Evolutionary conservation across 2,329 filamentous ascomycete genomes (phyloP).

Genomic region (Sporothrix mexicana): DNA sequence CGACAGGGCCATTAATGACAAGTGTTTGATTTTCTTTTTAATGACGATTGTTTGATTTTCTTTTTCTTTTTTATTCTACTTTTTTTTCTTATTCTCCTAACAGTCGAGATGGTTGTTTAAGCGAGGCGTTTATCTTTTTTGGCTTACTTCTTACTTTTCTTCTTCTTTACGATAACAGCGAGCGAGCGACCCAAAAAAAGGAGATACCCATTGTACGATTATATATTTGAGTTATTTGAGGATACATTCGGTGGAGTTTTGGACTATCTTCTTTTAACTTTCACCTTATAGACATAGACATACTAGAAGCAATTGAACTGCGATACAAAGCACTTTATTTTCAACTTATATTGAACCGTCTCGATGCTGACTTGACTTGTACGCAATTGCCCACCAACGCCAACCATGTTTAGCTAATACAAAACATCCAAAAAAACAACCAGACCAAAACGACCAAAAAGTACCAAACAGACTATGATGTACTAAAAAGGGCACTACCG

Average conservation of each 20-base stretch:
- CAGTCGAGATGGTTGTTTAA: not conserved
- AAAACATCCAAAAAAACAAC: not conserved
- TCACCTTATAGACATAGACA: not conserved
- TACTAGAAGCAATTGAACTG: not conserved
- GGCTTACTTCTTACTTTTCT: not conserved
- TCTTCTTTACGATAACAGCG: not conserved
- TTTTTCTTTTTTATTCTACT: not conserved
- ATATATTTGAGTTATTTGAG: not conserved
- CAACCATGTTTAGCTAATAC: not conserved
- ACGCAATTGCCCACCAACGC: not conserved
- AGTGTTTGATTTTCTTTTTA: not conserved
- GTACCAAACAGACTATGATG: not conserved
- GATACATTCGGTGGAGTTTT: too few relatives aligned
- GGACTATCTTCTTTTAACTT: not conserved
- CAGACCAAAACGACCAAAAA: not conserved
- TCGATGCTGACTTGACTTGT: not conserved
- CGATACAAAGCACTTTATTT: not conserved
- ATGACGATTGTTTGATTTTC: too few relatives aligned
- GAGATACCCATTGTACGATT: conserved; percentile 23
- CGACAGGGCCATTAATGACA: conserved; percentile 18
- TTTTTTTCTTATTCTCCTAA: not conserved
- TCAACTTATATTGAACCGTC: not conserved
- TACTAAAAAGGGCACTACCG: too few relatives aligned
- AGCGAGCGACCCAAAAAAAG: conserved; percentile 19
- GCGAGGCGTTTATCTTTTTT: not conserved